Evolutionary conservation across 257 asterid genomes (phyloP).

Genomic region (Ehretia macrophylla): DNA sequence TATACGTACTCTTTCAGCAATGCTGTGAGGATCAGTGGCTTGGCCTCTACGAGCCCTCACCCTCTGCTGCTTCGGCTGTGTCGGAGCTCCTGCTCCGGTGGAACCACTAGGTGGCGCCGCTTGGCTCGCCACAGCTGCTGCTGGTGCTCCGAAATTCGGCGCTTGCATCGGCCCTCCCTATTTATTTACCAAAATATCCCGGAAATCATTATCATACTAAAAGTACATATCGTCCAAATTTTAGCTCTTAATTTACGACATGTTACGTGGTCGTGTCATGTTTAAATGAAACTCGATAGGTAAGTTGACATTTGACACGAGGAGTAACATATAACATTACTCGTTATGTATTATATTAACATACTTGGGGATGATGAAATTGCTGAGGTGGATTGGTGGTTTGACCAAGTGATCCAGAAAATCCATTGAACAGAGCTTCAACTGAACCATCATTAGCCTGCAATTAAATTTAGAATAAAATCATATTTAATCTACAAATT

Average conservation of each 20-base stretch:
- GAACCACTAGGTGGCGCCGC: not conserved
- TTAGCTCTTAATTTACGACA: no score
- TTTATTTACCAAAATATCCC: not conserved
- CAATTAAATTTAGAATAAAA: not conserved
- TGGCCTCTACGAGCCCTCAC: constrained; percentile 15
- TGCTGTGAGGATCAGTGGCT: constrained; percentile 21
- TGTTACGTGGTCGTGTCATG: no score
- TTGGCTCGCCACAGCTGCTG: not conserved
- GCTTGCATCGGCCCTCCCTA: not conserved
- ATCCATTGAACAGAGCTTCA: constrained; percentile 14
- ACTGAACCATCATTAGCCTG: constrained; percentile 8
- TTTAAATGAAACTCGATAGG: no score
- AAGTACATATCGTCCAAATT: no score
- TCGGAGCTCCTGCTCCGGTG: not conserved
- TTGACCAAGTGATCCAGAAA: constrained; percentile 17
- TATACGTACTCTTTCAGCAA: constrained; percentile 17
- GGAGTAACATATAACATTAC: no score
- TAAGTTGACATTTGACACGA: no score
- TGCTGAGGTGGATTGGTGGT: not conserved
- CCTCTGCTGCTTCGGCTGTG: constrained; percentile 13
- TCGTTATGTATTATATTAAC: no score
- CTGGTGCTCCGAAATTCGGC: not conserved
- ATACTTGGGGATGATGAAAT: constrained; percentile 6
- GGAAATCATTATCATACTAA: no score
- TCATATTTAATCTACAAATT: not conserved